A percentile compares a stretch with the other conserved stretches of the same genome.
These are phyloP conservation scores for Cystobasidium slooffiae DNA, from an alignment of 1,284 basidiomycete species.

Conservation along the genomic window DNA sequence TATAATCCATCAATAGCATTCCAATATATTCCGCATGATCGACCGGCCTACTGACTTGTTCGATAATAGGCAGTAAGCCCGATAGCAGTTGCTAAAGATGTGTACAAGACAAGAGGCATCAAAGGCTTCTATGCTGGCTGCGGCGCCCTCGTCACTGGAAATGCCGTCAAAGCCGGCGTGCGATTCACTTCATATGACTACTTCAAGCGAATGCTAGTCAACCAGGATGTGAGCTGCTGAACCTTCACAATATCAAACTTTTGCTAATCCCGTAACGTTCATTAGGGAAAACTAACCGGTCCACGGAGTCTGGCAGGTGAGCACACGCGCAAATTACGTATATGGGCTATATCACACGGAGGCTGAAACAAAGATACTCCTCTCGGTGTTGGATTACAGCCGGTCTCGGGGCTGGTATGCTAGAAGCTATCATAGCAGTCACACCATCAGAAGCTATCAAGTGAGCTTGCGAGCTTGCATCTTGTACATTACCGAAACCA, in stretches of 20 bases:
- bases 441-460: conserved; percentile 99
- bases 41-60: background rate
- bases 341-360: conserved; percentile 6
- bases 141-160: conserved; percentile 83
- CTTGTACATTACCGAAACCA: background rate
- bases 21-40: background rate
- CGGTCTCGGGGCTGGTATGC: conserved; percentile 92
- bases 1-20: background rate
- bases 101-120: conserved; percentile 55
- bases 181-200: conserved; percentile 93
- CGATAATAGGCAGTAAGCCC: conserved; percentile 55
- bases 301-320: conserved; percentile 78
- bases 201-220: conserved; percentile 83
- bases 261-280: conserved; percentile 4
- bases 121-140: conserved; percentile 55
- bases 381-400: conserved; percentile 61
- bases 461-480: conserved; percentile 60
- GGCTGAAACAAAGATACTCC: too few species aligned
- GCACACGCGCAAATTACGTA: conserved; percentile 49
- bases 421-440: conserved; percentile 90
- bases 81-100: conserved; percentile 55
- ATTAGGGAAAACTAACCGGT: conserved; percentile 83
- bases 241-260: background rate
- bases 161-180: conserved; percentile 88
- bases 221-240: conserved; percentile 67